These are phyloP conservation scores for Biancaea sappan DNA, from an alignment of 306 rosid genomes.

Conservation along the genomic window DNA sequence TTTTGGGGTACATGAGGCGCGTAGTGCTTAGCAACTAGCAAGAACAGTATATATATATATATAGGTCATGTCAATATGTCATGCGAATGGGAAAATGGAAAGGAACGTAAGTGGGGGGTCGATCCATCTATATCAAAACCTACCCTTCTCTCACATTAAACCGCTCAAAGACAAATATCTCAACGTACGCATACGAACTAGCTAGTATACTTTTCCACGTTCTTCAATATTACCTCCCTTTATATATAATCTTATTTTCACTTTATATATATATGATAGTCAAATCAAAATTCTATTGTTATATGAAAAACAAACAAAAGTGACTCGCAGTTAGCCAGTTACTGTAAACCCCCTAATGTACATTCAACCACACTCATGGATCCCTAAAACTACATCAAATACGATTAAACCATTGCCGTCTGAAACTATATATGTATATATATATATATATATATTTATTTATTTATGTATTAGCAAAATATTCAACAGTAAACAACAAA, in stretches of 20 bases:
- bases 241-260: neutral
- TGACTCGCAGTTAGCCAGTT: neutral
- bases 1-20: slow-evolving; percentile 8
- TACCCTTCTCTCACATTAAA: slow-evolving; percentile 5
- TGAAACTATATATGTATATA: neutral
- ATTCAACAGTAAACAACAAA: neutral
- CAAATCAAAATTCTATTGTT: neutral
- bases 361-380: neutral
- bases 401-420: neutral
- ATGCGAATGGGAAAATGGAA: neutral
- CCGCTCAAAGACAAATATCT: slow-evolving; percentile 16
- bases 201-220: neutral
- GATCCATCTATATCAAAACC: slow-evolving; percentile 28
- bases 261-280: neutral
- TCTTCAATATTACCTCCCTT: neutral
- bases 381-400: neutral
- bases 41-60: slow-evolving; percentile 10
- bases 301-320: neutral
- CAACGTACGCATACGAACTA: slow-evolving; percentile 4
- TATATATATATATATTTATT: too few relatives aligned
- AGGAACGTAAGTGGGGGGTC: slow-evolving; percentile 13
- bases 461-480: neutral
- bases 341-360: neutral
- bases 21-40: slow-evolving; percentile 5
- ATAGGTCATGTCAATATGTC: slow-evolving; percentile 4